phyloP scores from a whole-genome alignment of 148 eudicot genomes.

The Vaccinium vitisidaea region DNA sequence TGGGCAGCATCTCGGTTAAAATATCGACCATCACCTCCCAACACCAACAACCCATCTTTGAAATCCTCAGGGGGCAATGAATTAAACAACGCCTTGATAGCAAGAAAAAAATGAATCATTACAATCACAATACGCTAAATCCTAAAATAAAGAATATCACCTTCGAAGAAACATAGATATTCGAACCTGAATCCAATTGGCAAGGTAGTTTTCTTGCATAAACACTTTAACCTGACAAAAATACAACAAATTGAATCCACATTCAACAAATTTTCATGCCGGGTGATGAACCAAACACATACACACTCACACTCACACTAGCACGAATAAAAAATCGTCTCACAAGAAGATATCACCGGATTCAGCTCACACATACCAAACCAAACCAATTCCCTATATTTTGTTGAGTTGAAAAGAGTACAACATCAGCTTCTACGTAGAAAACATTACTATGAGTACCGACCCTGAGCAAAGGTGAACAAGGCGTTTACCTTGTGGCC shows the following conservation, averaged over 20 bases:
- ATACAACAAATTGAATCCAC: conserved; percentile 13
- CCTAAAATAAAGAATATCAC: not conserved
- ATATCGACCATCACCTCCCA: conserved; percentile 99
- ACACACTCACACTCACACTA: not conserved
- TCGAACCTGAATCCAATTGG: conserved; percentile 97
- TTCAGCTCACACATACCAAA: not conserved
- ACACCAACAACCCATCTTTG: conserved; percentile 71
- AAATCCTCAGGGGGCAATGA: conserved; percentile 84
- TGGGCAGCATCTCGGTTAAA: conserved; percentile 95
- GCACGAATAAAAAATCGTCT: not conserved
- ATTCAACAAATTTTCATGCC: conserved; percentile 7
- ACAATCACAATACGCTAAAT: not conserved
- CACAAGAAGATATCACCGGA: not conserved
- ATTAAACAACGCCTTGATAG: conserved; percentile 74
- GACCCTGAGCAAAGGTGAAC: not conserved
- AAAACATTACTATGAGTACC: not conserved
- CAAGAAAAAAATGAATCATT: conserved; percentile 18
- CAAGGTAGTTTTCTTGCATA: conserved; percentile 89
- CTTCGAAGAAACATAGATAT: not conserved
- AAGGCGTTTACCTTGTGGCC: not conserved
- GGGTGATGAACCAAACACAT: not conserved
- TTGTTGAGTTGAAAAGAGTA: not conserved
- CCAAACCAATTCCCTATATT: not conserved
- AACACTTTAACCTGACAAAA: conserved; percentile 76
- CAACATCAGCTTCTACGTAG: not conserved